These are phyloP conservation scores for Byssochlamys sp. DNA, from an alignment of 2,329 filamentous ascomycete genomes.

Conservation along the genomic window DNA sequence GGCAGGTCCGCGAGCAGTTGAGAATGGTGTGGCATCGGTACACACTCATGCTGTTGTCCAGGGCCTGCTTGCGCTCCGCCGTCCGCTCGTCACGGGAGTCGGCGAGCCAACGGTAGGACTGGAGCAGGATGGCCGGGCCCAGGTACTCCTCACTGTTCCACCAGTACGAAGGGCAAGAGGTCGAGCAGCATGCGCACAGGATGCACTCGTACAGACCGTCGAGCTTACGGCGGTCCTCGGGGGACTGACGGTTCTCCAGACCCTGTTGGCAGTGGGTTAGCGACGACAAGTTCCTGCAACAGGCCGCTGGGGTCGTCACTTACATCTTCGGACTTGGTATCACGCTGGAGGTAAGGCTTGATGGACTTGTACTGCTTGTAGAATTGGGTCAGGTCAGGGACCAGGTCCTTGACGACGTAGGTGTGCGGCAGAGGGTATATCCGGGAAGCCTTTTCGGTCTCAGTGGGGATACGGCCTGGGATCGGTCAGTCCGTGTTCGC, in stretches of 20 bases:
- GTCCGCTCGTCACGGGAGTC: constrained; percentile 89
- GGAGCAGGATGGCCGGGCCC: constrained; percentile 87
- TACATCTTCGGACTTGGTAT: constrained; percentile 74
- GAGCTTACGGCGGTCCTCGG: constrained; percentile 88
- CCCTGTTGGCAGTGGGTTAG: constrained; percentile 46
- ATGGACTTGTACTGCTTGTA: constrained; percentile 99
- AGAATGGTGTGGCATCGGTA: constrained; percentile 99
- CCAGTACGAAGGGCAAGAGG: constrained; percentile 99
- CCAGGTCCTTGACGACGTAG: constrained; percentile 97
- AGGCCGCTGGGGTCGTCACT: constrained; percentile 30
- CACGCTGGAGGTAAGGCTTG: constrained; percentile 93
- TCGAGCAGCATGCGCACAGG: constrained; percentile 97
- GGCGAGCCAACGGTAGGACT: constrained; percentile 94
- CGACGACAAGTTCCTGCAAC: not conserved
- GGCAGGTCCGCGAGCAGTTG: constrained; percentile 95
- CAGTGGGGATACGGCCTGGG: constrained; percentile 82
- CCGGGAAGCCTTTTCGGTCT: constrained; percentile 70
- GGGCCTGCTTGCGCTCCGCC: constrained; percentile 73
- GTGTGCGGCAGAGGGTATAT: constrained; percentile 97
- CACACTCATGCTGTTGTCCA: constrained; percentile 98
- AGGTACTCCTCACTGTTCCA: constrained; percentile 99
- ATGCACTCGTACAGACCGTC: constrained; percentile 99
- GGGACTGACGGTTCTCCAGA: constrained; percentile 82
- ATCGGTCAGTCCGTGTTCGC: constrained; percentile 6
- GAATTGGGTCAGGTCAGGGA: constrained; percentile 94